phyloP scores from a whole-genome alignment of 2,329 filamentous ascomycete genomes.

The Botrytis porri region DNA sequence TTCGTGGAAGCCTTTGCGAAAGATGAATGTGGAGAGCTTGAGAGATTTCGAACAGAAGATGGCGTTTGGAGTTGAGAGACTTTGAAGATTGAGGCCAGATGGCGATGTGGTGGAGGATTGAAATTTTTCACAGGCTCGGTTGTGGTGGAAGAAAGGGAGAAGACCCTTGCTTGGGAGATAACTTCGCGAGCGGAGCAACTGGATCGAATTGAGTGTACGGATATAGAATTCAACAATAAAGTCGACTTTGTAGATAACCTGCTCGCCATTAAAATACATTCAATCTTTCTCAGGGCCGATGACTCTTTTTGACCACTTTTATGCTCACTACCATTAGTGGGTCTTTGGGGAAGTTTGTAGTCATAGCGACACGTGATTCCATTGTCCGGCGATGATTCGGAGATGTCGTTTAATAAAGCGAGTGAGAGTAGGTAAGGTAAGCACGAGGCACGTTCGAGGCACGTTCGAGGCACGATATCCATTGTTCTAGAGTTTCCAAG shows the following conservation, averaged over 20 bases:
- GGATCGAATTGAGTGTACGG: not conserved
- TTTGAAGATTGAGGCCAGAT: not conserved
- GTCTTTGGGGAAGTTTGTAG: not conserved
- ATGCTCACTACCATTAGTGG: conserved; percentile 1
- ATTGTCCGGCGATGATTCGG: conserved; percentile 11
- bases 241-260: not conserved
- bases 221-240: not conserved
- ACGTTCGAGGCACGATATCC: not conserved
- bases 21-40: not conserved
- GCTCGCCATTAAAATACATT: conserved; percentile 5
- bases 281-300: not conserved
- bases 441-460: not conserved
- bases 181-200: not conserved
- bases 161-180: conserved; percentile 6
- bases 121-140: conserved; percentile 9
- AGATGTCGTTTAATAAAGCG: not conserved
- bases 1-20: not conserved
- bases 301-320: conserved; percentile 7
- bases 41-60: not conserved
- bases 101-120: not conserved
- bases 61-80: not conserved
- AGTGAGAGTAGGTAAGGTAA: not conserved
- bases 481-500: not conserved
- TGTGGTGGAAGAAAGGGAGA: conserved; percentile 10
- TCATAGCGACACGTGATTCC: conserved; percentile 2